These are phyloP conservation scores for Litsea cubeba DNA, from an alignment of 164 flowering plant genomes.

Conservation along the genomic window DNA sequence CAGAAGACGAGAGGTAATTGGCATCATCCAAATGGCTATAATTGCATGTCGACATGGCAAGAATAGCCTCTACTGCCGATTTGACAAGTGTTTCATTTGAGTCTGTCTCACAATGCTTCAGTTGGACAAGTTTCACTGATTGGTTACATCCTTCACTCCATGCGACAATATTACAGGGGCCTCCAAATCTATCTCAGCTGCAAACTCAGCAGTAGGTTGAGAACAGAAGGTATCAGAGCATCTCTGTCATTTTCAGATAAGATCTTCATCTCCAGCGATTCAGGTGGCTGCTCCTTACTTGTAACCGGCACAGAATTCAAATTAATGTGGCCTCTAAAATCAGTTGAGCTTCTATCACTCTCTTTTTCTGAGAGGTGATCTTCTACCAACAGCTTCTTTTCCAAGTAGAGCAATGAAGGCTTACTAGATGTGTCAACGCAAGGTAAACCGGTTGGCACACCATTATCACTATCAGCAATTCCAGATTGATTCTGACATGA, in stretches of 20 bases:
- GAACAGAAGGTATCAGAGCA: constrained; percentile 21
- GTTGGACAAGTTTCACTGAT: constrained; percentile 5
- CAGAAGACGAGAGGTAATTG: constrained; percentile 13
- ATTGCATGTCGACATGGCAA: constrained; percentile 36
- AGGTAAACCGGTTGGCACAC: constrained; percentile 23
- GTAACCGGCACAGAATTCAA: constrained; percentile 41
- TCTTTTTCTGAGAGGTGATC: constrained; percentile 19
- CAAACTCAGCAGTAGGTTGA: constrained; percentile 22
- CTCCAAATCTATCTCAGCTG: constrained; percentile 58
- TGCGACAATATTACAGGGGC: constrained; percentile 30
- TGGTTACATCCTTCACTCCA: constrained; percentile 14
- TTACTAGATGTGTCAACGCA: constrained; percentile 57
- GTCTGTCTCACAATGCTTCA: constrained; percentile 5
- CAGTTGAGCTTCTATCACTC: constrained; percentile 9
- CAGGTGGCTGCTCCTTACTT: constrained; percentile 3
- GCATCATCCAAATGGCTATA: constrained; percentile 7
- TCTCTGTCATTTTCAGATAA: constrained; percentile 39
- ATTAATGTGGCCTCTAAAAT: constrained; percentile 40
- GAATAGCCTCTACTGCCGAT: constrained; percentile 56
- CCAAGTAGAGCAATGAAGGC: constrained; percentile 22
- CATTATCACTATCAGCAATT: constrained; percentile 16
- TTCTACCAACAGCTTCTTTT: constrained; percentile 17
- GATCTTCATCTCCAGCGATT: background rate
- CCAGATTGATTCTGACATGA: constrained; percentile 1
- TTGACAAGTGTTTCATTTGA: constrained; percentile 18